Percentiles rank a stretch among this genome's conserved stretches.
phyloP scores from a whole-genome alignment of 345 rosid genomes.

The Eucalyptus marginata region DNA sequence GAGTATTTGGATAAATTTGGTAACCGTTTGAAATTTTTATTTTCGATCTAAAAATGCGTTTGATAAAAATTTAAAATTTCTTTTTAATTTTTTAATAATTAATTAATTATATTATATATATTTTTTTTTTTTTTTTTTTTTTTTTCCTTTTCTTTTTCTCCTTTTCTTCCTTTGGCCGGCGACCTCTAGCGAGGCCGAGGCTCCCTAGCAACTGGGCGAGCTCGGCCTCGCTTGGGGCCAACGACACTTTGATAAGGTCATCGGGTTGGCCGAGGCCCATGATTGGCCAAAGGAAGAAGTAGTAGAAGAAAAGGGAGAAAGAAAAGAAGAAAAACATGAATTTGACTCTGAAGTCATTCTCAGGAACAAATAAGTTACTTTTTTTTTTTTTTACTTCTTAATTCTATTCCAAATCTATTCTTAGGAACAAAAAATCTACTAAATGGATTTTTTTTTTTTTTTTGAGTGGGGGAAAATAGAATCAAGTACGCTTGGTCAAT shows the following conservation, averaged over 20 bases:
- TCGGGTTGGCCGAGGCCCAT: rapidly evolving
- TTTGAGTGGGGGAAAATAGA: too few relatives aligned
- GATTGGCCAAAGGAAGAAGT: too few relatives aligned
- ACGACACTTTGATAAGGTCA: rapidly evolving
- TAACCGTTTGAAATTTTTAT: too few relatives aligned
- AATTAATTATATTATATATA: too few relatives aligned
- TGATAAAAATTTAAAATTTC: rapidly evolving
- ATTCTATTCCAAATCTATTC: rapidly evolving
- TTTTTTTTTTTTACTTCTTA: too few relatives aligned
- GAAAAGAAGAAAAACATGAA: rapidly evolving
- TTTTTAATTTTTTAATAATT: too few relatives aligned
- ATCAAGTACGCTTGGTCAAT: too few relatives aligned
- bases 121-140: too few relatives aligned
- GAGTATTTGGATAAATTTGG: too few relatives aligned
- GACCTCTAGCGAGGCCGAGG: rapidly evolving
- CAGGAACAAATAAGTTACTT: rapidly evolving
- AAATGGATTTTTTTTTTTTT: too few relatives aligned
- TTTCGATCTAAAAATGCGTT: rapidly evolving
- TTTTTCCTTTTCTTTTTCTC: too few relatives aligned
- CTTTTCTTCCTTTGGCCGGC: rapidly evolving
- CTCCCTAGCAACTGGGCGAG: rapidly evolving
- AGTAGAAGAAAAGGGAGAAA: too few relatives aligned
- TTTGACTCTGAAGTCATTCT: rapidly evolving
- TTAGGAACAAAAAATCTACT: rapidly evolving
- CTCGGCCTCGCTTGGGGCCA: rapidly evolving